phyloP scores from a whole-genome alignment of 2,329 filamentous ascomycete species.

The Ilyonectria mors-panacis region DNA sequence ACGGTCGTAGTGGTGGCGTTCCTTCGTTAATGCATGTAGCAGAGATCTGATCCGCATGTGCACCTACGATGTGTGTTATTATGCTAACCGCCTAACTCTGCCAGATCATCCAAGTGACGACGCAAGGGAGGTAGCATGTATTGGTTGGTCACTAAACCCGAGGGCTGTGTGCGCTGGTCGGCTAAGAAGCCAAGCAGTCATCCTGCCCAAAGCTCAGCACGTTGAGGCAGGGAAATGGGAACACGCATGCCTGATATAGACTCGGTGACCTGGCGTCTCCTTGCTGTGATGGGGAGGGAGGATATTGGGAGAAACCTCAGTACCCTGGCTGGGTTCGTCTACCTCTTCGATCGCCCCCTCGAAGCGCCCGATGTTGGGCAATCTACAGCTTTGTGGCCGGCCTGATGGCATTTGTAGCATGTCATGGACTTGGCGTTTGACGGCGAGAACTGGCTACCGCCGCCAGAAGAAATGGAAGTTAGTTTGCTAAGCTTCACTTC shows the following conservation, averaged over 20 bases:
- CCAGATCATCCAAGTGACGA: conserved; percentile 1
- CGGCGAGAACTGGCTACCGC: conserved; percentile 43
- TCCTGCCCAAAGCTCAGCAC: background rate
- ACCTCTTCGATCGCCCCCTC: conserved; percentile 35
- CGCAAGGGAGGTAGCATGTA: background rate
- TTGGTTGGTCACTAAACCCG: conserved; percentile 15
- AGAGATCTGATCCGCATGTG: conserved; percentile 5
- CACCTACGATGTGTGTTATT: background rate
- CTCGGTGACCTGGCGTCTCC: background rate
- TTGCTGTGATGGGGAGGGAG: background rate
- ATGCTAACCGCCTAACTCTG: background rate
- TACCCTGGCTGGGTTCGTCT: conserved; percentile 17
- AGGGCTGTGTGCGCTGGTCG: background rate
- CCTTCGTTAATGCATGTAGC: background rate
- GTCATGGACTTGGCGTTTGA: conserved; percentile 50
- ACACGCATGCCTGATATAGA: background rate
- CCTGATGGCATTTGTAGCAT: conserved; percentile 74
- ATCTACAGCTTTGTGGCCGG: conserved; percentile 71
- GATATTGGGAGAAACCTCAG: background rate
- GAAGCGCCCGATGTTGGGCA: conserved; percentile 61
- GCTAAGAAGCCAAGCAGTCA: background rate
- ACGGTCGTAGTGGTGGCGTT: background rate
- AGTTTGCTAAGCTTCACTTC: conserved; percentile 76
- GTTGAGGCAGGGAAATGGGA: background rate
- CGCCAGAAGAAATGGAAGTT: conserved; percentile 70